Base-by-base conservation (phyloP, 2,329 filamentous ascomycete genomes). In the Colletotrichum karsti region DNA sequence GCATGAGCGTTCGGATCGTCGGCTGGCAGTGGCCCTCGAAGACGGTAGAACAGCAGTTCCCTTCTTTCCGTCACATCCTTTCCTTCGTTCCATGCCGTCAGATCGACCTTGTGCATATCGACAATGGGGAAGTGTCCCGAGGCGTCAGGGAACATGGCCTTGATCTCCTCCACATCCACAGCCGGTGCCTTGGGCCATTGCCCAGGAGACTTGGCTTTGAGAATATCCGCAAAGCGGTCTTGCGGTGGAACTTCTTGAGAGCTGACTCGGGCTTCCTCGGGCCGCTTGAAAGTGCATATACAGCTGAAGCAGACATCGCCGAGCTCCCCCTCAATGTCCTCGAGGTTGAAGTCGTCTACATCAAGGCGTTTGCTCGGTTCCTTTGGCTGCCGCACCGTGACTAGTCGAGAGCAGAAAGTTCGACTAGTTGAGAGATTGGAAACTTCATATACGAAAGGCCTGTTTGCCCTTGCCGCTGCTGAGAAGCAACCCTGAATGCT, bases 401-500 rank as follows among this genome's bases (percentile, higher is more conserved):
- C 83, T 2, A 83, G 76, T 6, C 84, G 75, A 15, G 86, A 88
- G 48, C 79, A 79, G 69, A 88, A 87, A 8, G 81, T 82, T 33
- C 82, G 80, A 10, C 84, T 83, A 3, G 81, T 77, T 24, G 82
- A 78, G 3, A 88, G 70, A 5, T 78, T 75, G 3, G 80, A 78
- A 3, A 87, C 83, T 24, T 82, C 79, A 73, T 87, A 87, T 57
- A 89, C 74, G 71, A 86, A 88, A 2, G 87, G 87, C 2, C 86
- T 81, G 67, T 88, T 83, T 2, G 73, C 65, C 5, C 78, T 74
- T 5, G 84, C 87, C 0, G 79, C 77, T 22, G 83, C 80, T 3
- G 85, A 85, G 72, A 89, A 90, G 72, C 83, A 86, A 8, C 86
- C 87, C 71, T 88, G 84, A 22, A 89, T 85, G 8, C 85, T 84